Evolutionary conservation across 2,329 filamentous ascomycete species (phyloP).

Genomic region (Bipolaris gigantea): DNA sequence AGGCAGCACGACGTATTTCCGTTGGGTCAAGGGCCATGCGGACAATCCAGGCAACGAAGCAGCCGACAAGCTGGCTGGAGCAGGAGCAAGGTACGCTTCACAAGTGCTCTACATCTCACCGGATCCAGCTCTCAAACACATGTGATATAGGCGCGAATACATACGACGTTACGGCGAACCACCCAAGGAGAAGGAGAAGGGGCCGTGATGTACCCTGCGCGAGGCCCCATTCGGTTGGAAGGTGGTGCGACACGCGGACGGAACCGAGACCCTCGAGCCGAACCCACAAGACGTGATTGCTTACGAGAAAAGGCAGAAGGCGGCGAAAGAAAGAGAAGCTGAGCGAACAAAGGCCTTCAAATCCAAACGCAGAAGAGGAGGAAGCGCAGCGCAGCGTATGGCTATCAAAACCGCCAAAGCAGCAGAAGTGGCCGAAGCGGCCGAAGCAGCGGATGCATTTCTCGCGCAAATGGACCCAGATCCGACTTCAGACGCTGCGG

Average conservation of each 20-base stretch:
- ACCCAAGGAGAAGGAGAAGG: not conserved
- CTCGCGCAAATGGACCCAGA: too few species aligned
- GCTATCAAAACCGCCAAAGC: not conserved
- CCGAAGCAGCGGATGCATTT: not conserved
- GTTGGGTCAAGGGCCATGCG: constrained; percentile 86
- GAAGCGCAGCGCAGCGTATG: not conserved
- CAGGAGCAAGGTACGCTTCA: constrained; percentile 55
- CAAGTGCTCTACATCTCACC: not conserved
- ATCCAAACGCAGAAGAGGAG: not conserved
- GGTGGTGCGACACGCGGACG: not conserved
- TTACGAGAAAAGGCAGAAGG: not conserved
- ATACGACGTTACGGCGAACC: not conserved
- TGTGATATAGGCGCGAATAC: not conserved
- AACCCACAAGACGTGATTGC: not conserved
- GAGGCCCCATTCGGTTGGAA: not conserved
- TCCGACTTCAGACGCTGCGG: too few species aligned
- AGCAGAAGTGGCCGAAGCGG: not conserved
- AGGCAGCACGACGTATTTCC: constrained; percentile 63
- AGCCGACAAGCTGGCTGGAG: constrained; percentile 76
- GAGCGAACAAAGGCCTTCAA: not conserved
- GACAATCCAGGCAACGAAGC: constrained; percentile 70
- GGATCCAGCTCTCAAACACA: not conserved
- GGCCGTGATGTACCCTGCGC: not conserved
- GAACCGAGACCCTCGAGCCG: not conserved
- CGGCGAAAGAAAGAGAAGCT: not conserved